Evolutionary conservation across 768 basidiomycete species (phyloP).

Genomic region (Agrocybe chaxingu): DNA sequence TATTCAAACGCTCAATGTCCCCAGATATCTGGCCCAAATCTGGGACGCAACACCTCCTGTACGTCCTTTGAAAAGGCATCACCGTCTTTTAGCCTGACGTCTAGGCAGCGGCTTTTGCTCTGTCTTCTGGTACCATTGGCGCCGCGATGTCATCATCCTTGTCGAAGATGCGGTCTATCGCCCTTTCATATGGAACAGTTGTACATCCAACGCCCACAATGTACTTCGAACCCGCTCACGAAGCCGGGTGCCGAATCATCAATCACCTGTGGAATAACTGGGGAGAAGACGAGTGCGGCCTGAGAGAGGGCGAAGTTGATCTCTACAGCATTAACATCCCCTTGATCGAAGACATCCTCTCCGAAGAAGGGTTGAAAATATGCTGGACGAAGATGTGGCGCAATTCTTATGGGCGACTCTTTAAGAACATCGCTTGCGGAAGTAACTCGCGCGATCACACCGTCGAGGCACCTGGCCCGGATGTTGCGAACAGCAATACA

Average conservation of each 20-base stretch:
- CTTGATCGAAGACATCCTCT: slow-evolving; percentile 62
- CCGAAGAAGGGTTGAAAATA: slow-evolving; percentile 59
- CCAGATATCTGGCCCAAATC: slow-evolving; percentile 83
- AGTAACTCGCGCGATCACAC: slow-evolving; percentile 16
- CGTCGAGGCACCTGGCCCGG: slow-evolving; percentile 40
- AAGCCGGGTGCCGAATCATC: slow-evolving; percentile 64
- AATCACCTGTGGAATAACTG: slow-evolving; percentile 78
- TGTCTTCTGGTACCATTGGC: slow-evolving; percentile 92
- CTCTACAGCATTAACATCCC: slow-evolving; percentile 89
- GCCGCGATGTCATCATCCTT: slow-evolving; percentile 82
- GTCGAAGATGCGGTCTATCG: slow-evolving; percentile 71
- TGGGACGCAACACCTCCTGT: slow-evolving; percentile 84
- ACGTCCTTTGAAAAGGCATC: slow-evolving; percentile 17
- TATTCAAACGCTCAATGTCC: slow-evolving; percentile 6
- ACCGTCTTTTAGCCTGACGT: not conserved
- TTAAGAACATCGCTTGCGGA: slow-evolving; percentile 44
- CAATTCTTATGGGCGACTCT: slow-evolving; percentile 79
- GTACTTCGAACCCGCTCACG: slow-evolving; percentile 70
- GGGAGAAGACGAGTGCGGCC: slow-evolving; percentile 64
- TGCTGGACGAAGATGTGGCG: slow-evolving; percentile 85
- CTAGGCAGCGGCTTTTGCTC: slow-evolving; percentile 69
- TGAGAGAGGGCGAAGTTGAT: slow-evolving; percentile 66
- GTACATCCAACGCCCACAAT: slow-evolving; percentile 59
- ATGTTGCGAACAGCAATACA: slow-evolving; percentile 28
- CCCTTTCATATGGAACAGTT: slow-evolving; percentile 85